Conservation (phyloP, 2,329 filamentous ascomycete genomes). For the Colletotrichum sp. region DNA sequence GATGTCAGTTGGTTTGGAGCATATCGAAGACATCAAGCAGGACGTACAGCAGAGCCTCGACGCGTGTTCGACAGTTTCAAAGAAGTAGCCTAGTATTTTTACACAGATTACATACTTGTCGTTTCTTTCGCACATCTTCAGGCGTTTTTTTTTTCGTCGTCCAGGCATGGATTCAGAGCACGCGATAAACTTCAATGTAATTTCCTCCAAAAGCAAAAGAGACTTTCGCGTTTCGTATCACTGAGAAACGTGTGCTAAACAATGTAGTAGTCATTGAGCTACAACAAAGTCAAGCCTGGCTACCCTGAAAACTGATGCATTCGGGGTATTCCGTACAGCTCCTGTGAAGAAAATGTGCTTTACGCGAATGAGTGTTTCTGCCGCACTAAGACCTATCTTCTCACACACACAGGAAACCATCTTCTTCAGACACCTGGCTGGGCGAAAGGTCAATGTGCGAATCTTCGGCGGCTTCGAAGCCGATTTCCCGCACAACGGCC, state of each 20-base stretch:
- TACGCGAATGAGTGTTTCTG: accelerated
- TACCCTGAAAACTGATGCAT: too few relatives aligned
- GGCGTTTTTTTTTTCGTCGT: too few relatives aligned
- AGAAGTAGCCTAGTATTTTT: background rate
- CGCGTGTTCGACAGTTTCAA: accelerated
- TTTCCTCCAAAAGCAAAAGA: background rate
- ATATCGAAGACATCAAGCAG: background rate
- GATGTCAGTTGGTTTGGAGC: background rate
- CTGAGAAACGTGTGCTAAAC: accelerated
- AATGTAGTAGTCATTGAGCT: background rate
- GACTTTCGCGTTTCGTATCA: background rate
- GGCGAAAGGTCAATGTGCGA: background rate
- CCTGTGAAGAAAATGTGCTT: background rate
- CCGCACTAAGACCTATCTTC: accelerated
- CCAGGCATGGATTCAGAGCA: accelerated
- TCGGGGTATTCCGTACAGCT: too few relatives aligned
- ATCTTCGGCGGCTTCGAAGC: background rate
- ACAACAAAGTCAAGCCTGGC: background rate
- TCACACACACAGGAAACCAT: accelerated
- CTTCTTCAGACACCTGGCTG: background rate
- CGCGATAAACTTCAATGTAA: background rate
- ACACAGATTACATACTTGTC: accelerated
- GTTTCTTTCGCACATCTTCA: accelerated
- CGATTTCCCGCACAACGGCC: background rate
- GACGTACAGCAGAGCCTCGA: background rate